Conservation (phyloP, 2,329 filamentous ascomycete species). For the Alternaria rosae region DNA sequence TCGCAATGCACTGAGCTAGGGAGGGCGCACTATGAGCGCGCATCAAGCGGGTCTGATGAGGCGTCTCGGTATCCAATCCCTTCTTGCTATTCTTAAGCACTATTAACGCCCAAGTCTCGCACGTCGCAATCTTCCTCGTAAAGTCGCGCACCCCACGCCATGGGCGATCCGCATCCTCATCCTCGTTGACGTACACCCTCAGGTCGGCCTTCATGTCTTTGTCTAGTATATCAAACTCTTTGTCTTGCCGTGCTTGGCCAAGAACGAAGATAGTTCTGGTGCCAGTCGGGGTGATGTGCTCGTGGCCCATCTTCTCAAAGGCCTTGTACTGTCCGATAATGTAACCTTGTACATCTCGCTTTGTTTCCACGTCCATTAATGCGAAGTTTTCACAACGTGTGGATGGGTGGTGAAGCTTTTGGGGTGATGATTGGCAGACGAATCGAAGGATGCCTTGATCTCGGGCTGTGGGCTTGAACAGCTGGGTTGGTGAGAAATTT, state of each 20-base stretch:
- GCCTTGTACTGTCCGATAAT: not conserved
- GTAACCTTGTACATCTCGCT: constrained; percentile 10
- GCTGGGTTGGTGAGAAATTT: not conserved
- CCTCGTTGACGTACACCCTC: not conserved
- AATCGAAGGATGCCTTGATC: not conserved
- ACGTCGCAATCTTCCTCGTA: not conserved
- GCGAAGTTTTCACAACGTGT: not conserved
- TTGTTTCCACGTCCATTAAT: not conserved
- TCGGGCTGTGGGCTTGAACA: not conserved
- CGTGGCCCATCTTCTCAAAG: constrained; percentile 1
- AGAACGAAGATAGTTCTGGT: constrained; percentile 7
- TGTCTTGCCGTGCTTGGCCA: not conserved
- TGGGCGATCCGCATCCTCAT: not conserved
- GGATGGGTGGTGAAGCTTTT: not conserved
- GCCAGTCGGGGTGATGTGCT: constrained; percentile 9
- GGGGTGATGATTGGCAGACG: not conserved
- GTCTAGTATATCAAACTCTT: not conserved
- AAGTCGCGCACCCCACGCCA: not conserved
- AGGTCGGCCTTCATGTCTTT: not conserved
- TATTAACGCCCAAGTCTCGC: not conserved
- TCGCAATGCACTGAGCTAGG: constrained; percentile 9
- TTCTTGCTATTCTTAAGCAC: not conserved
- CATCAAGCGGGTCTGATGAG: not conserved
- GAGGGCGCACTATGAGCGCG: not conserved
- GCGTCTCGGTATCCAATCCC: not conserved